Conservation (phyloP, 2,329 filamentous ascomycete genomes). For the Trichoderma gracile region DNA sequence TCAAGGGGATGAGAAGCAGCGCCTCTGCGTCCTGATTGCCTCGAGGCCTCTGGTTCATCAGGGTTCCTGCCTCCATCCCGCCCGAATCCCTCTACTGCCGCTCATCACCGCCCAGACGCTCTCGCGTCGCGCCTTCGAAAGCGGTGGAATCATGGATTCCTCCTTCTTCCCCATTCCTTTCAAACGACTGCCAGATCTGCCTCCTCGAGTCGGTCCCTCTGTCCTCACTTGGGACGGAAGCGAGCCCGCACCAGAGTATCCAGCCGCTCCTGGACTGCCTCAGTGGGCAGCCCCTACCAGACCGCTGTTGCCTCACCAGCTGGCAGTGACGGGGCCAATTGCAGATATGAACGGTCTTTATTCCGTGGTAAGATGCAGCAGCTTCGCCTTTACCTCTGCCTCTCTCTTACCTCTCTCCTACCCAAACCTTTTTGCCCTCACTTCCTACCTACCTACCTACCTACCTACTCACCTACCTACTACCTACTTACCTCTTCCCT, state of each 20-base stretch:
- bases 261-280: neutral
- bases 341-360: neutral
- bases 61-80: constrained; percentile 5
- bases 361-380: constrained; percentile 15
- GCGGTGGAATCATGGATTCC: constrained; percentile 13
- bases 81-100: too few species aligned
- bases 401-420: too few species aligned
- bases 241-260: constrained; percentile 9
- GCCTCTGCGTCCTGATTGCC: neutral
- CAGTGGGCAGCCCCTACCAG: constrained; percentile 1
- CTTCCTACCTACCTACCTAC: too few species aligned
- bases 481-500: too few species aligned
- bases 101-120: neutral
- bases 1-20: constrained; percentile 9
- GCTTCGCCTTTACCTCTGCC: neutral
- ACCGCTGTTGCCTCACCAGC: constrained; percentile 9
- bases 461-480: too few species aligned
- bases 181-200: neutral
- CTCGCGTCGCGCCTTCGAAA: neutral
- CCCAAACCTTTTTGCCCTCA: too few species aligned
- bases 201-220: constrained; percentile 1
- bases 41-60: neutral
- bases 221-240: constrained; percentile 11
- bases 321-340: neutral
- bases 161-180: constrained; percentile 9